These are phyloP conservation scores for Naegleria lovaniensis DNA, from an alignment of 208 protist species.

Conservation along the genomic window DNA sequence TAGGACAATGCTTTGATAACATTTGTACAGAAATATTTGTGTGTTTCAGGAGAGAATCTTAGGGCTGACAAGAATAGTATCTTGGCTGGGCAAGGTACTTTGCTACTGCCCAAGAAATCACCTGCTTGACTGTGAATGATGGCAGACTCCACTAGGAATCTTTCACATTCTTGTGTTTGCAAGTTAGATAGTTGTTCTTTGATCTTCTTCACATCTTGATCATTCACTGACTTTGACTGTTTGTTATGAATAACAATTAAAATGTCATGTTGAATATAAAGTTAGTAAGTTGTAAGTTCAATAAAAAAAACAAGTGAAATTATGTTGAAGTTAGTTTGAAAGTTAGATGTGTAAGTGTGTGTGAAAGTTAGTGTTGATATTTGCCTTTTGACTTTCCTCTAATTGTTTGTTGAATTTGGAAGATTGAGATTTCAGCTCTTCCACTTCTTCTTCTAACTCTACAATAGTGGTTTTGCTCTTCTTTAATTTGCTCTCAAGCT, in stretches of 20 bases:
- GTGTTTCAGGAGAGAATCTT: not conserved
- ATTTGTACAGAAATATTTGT: not conserved
- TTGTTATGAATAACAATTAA: not conserved
- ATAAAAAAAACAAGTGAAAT: not conserved
- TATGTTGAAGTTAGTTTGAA: not conserved
- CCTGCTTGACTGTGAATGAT: not conserved
- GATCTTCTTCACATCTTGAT: not conserved
- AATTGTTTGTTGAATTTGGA: not conserved
- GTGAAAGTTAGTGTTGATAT: not conserved
- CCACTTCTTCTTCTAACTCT: not conserved
- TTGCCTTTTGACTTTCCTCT: not conserved
- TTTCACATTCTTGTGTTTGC: not conserved
- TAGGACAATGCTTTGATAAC: not conserved
- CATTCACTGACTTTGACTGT: not conserved
- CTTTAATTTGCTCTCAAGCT: not conserved
- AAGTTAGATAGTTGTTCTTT: not conserved
- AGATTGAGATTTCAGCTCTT: not conserved
- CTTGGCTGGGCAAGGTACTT: not conserved
- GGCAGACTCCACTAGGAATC: not conserved
- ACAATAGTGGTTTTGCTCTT: not conserved
- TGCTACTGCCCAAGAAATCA: not conserved
- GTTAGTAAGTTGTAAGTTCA: not conserved
- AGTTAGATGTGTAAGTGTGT: not conserved
- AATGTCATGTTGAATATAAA: not conserved
- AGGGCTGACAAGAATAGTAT: not conserved